Percentiles rank a stretch among this genome's conserved stretches.
phyloP scores from a whole-genome alignment of 2,329 filamentous ascomycete species.

The Cercospora sesami region DNA sequence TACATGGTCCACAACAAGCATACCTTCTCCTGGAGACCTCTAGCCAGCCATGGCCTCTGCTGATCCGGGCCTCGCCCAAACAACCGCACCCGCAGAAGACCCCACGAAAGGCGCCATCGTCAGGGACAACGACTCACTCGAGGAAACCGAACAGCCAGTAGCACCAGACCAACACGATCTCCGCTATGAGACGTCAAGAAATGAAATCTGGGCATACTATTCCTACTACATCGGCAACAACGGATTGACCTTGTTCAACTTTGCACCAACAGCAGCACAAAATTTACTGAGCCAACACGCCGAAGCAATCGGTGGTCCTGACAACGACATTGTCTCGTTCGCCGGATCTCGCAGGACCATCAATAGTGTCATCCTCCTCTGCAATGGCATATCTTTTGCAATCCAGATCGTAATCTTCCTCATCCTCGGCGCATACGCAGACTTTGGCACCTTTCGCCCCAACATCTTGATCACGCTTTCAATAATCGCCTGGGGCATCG shows the following conservation, averaged over 20 bases:
- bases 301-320: constrained; percentile 41
- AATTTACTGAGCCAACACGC: constrained; percentile 64
- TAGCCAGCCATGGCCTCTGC: constrained; percentile 37
- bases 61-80: constrained; percentile 37
- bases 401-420: constrained; percentile 62
- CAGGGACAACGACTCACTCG: constrained; percentile 26
- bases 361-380: constrained; percentile 64
- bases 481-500: constrained; percentile 61
- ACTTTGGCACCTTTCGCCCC: constrained; percentile 65
- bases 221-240: constrained; percentile 68
- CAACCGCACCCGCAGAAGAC: constrained; percentile 36
- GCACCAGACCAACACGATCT: constrained; percentile 58
- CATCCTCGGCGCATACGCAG: constrained; percentile 55
- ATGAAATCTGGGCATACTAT: constrained; percentile 52
- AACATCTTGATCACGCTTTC: constrained; percentile 64
- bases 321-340: constrained; percentile 56
- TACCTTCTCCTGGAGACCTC: constrained; percentile 21
- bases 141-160: constrained; percentile 44
- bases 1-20: constrained; percentile 17
- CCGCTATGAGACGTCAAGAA: constrained; percentile 52
- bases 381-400: constrained; percentile 68
- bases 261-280: constrained; percentile 64
- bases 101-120: constrained; percentile 34
- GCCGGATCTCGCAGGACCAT: constrained; percentile 59
- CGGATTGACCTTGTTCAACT: constrained; percentile 63